phyloP scores from a whole-genome alignment of 2,329 filamentous ascomycete genomes.

The Pyricularia grisea region DNA sequence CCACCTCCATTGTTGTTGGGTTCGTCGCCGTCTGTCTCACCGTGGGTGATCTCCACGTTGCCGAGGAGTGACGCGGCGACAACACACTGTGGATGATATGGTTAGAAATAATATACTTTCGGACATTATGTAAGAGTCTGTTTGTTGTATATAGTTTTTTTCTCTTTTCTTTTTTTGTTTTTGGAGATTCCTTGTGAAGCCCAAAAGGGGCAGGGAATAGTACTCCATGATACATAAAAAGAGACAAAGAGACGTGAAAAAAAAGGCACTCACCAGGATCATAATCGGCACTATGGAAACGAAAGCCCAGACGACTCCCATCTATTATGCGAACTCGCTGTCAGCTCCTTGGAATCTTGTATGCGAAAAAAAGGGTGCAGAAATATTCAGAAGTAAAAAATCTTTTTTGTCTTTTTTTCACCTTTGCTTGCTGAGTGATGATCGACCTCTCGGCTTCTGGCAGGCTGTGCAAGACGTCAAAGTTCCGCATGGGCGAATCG shows the following conservation, averaged over 20 bases:
- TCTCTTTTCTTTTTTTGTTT: background rate
- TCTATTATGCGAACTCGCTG: conserved; percentile 1
- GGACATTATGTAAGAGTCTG: no score
- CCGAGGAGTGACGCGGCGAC: conserved; percentile 19
- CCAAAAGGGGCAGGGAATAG: background rate
- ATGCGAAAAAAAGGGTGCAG: no score
- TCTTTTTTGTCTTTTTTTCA: no score
- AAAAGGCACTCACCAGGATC: conserved; percentile 21
- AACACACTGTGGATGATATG: conserved; percentile 11
- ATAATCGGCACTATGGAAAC: conserved; percentile 52
- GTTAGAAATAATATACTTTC: background rate
- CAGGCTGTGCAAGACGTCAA: conserved; percentile 25
- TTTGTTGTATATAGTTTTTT: background rate
- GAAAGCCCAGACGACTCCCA: conserved; percentile 57
- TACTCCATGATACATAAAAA: background rate
- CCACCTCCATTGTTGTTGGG: background rate
- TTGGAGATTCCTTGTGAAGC: background rate
- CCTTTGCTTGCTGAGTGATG: conserved; percentile 32
- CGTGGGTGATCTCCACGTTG: conserved; percentile 22
- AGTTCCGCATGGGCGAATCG: conserved; percentile 18
- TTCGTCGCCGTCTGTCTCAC: background rate
- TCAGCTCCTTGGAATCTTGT: background rate
- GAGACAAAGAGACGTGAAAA: no score
- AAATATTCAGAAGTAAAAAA: background rate
- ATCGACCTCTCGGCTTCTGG: conserved; percentile 22